Percentiles rank a stretch among this genome's conserved stretches.
These are phyloP conservation scores for Wickerhamiella pararugosa DNA, from an alignment of 1,139 yeast species.

Conservation along the genomic window DNA sequence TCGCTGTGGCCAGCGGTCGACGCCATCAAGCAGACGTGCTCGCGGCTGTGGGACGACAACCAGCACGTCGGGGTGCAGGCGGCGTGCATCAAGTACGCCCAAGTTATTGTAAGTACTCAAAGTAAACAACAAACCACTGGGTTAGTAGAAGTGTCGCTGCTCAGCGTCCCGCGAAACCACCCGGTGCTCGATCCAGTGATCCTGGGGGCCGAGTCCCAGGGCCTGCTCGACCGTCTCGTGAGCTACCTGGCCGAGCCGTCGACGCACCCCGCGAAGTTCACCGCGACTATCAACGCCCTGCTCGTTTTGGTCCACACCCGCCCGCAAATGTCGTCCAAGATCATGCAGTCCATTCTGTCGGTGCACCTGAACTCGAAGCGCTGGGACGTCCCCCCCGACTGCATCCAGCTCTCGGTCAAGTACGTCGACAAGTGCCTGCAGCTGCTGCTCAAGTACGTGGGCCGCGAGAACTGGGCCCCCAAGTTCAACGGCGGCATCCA, in stretches of 20 bases:
- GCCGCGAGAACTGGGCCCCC: constrained; percentile 19
- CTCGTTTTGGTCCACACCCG: constrained; percentile 24
- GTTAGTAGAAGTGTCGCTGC: constrained; percentile 37
- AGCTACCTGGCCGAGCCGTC: constrained; percentile 35
- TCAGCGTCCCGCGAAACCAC: constrained; percentile 48
- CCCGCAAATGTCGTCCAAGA: constrained; percentile 22
- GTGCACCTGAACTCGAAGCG: constrained; percentile 22
- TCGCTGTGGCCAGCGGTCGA: constrained; percentile 21
- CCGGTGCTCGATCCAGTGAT: constrained; percentile 42
- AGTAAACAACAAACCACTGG: constrained; percentile 29
- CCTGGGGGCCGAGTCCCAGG: constrained; percentile 60
- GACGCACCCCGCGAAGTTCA: constrained; percentile 17
- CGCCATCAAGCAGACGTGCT: constrained; percentile 21
- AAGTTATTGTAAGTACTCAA: constrained; percentile 57
- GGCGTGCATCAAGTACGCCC: constrained; percentile 57
- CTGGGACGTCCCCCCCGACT: constrained; percentile 14
- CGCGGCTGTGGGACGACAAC: constrained; percentile 21
- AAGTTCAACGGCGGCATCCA: constrained; percentile 19
- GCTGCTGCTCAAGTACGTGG: constrained; percentile 22
- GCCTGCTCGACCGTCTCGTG: constrained; percentile 50
- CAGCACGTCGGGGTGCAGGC: constrained; percentile 33
- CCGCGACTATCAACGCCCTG: constrained; percentile 27
- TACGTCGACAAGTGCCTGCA: constrained; percentile 27
- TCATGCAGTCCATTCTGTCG: constrained; percentile 22
- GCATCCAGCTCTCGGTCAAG: constrained; percentile 20